Conservation (phyloP, 2,329 filamentous ascomycete species). For the Monilinia vaccinii-corymbosi region DNA sequence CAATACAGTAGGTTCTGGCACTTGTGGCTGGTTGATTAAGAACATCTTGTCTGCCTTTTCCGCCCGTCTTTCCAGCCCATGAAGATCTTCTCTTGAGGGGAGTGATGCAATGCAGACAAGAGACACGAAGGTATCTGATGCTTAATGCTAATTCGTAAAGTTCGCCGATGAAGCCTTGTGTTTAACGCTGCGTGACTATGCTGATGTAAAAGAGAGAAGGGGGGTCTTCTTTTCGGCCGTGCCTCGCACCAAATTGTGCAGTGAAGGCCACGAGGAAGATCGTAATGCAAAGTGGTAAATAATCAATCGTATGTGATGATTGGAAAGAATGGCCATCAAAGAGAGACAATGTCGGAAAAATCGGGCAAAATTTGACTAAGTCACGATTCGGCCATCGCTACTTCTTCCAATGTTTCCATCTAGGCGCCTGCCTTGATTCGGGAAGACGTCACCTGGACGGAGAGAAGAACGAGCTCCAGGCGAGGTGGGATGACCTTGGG, state of each 20-base stretch:
- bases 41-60: not conserved
- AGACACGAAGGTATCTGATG: conserved; percentile 2
- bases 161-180: not conserved
- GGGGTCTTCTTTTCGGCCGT: not conserved
- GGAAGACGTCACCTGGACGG: not conserved
- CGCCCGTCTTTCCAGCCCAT: not conserved
- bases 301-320: not conserved
- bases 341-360: not conserved
- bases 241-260: not conserved
- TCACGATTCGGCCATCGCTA: conserved; percentile 7
- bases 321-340: not conserved
- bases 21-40: conserved; percentile 2
- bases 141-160: conserved; percentile 2
- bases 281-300: not conserved
- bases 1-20: not conserved
- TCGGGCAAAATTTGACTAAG: not conserved
- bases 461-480: not conserved
- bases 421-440: not conserved
- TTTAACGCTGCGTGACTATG: conserved; percentile 5
- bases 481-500: conserved; percentile 7
- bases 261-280: not conserved
- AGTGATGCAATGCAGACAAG: conserved; percentile 6
- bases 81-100: conserved; percentile 3
- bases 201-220: not conserved
- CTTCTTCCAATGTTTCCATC: not conserved